These are phyloP conservation scores for Tubosaeta sp. DNA, from an alignment of 768 basidiomycete species.

Conservation along the genomic window DNA sequence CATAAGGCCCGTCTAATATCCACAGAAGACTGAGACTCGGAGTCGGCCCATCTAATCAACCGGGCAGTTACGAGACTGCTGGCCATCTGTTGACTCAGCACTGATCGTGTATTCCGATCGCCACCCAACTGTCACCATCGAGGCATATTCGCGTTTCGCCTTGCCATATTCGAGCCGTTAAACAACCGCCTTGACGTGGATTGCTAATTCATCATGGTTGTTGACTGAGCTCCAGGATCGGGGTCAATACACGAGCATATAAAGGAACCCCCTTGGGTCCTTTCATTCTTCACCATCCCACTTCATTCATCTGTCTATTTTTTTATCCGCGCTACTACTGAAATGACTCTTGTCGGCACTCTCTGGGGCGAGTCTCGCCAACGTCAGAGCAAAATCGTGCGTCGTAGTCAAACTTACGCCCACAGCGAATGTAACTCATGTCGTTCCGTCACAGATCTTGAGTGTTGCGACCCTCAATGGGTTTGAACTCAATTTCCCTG, in stretches of 20 bases:
- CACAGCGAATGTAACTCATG: background rate
- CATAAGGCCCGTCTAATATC: too few relatives aligned
- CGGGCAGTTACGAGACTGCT: too few relatives aligned
- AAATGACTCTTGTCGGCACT: background rate
- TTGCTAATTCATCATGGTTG: background rate
- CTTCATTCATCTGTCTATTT: background rate
- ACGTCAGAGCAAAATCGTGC: background rate
- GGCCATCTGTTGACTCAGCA: background rate
- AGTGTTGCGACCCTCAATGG: slow-evolving; percentile 6
- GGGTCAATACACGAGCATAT: background rate
- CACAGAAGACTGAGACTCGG: too few relatives aligned
- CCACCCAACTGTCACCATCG: background rate
- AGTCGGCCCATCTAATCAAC: background rate
- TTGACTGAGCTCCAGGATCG: background rate
- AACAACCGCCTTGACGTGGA: background rate
- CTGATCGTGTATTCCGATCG: too few relatives aligned
- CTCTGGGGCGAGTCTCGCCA: background rate
- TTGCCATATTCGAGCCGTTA: background rate
- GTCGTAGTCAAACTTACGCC: background rate
- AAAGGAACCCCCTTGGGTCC: background rate
- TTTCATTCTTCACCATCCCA: background rate
- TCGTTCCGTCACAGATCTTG: slow-evolving; percentile 1
- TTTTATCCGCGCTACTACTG: background rate
- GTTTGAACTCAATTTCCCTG: slow-evolving; percentile 2
- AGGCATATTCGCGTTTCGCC: background rate